Evolutionary conservation across 208 protist genomes (phyloP).

Genomic region (Leptomonas pyrrhocoris): DNA sequence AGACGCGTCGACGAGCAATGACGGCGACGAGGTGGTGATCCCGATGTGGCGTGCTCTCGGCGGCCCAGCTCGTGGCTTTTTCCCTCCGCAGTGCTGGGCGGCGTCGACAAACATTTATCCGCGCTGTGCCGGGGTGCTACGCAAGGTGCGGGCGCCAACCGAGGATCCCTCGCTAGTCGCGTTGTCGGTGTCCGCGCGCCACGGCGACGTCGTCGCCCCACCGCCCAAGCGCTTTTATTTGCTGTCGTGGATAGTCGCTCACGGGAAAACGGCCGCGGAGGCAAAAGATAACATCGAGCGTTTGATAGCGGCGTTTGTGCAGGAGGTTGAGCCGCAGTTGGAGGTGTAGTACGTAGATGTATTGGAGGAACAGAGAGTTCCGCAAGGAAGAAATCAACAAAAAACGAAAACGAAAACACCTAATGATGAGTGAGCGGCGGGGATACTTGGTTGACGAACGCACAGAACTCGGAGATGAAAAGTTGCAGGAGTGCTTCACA

Average conservation of each 20-base stretch:
- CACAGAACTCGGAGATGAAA: not conserved
- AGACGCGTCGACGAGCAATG: not conserved
- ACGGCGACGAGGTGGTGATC: not conserved
- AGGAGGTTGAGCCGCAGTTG: conserved; percentile 31
- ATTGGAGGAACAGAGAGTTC: not conserved
- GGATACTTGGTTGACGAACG: not conserved
- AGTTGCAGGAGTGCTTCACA: conserved; percentile 1
- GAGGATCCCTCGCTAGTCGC: conserved; percentile 52
- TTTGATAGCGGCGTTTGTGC: conserved; percentile 43
- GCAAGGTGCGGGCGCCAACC: conserved; percentile 31
- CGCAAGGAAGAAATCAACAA: not conserved
- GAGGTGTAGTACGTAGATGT: not conserved
- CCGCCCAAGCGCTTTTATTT: conserved; percentile 57
- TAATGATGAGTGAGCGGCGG: not conserved
- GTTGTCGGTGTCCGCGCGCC: conserved; percentile 49
- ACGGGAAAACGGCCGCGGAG: conserved; percentile 32
- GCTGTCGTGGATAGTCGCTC: conserved; percentile 73
- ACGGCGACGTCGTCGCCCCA: conserved; percentile 50
- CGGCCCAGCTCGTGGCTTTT: conserved; percentile 38
- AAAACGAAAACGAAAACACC: not conserved
- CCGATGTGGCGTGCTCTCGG: conserved; percentile 34
- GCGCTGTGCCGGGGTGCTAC: conserved; percentile 31
- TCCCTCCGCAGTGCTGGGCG: conserved; percentile 35
- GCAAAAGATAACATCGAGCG: conserved; percentile 42
- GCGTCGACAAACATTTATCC: conserved; percentile 83